Percentiles rank a stretch among this genome's conserved stretches.
Evolutionary conservation across 179 eudicot genomes (phyloP).

Genomic region (Corrigiola litoralis): DNA sequence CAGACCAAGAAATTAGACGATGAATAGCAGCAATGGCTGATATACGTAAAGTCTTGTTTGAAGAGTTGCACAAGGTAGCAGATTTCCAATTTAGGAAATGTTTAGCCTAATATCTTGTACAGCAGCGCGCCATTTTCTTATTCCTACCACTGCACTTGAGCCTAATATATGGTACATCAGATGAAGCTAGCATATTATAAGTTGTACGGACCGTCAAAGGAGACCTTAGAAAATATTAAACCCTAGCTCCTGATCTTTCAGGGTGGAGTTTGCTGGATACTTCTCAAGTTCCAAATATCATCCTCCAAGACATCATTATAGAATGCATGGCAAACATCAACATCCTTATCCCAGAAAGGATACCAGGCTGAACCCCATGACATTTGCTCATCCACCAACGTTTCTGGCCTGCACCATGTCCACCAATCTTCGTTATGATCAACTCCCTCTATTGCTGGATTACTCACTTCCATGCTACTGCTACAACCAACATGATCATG

Average conservation of each 20-base stretch:
- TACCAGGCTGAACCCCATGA: slow-evolving; percentile 32
- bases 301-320: slow-evolving; percentile 32
- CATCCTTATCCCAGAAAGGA: slow-evolving; percentile 23
- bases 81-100: too few species aligned
- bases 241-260: not conserved
- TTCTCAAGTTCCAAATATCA: slow-evolving; percentile 31
- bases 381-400: slow-evolving; percentile 31
- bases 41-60: too few species aligned
- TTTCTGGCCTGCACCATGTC: slow-evolving; percentile 23
- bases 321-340: slow-evolving; percentile 10
- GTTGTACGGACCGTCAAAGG: too few species aligned
- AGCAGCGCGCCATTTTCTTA: too few species aligned
- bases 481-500: not conserved
- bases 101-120: too few species aligned
- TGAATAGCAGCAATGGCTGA: too few species aligned
- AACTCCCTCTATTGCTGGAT: not conserved
- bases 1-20: too few species aligned
- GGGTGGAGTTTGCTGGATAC: slow-evolving; percentile 20
- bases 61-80: too few species aligned
- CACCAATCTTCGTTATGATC: slow-evolving; percentile 21
- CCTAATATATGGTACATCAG: too few species aligned
- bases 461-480: not conserved
- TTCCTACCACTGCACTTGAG: too few species aligned
- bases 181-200: too few species aligned
- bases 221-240: not conserved